Conservation (phyloP, 352 stramenopile species). For the Pythium volutum region DNA sequence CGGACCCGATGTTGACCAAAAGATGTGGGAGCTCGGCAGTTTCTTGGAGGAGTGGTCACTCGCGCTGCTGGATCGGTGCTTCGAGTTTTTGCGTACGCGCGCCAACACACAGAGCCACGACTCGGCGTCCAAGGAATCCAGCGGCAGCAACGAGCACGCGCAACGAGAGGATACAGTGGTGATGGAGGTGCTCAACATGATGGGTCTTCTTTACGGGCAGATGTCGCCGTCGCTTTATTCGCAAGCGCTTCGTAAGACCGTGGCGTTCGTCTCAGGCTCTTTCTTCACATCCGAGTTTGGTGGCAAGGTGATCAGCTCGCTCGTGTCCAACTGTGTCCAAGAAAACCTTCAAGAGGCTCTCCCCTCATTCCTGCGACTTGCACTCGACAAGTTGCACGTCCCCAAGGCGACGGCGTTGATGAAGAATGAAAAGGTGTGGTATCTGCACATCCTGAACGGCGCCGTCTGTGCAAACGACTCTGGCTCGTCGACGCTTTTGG, state of each 20-base stretch:
- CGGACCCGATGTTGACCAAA: constrained; percentile 37
- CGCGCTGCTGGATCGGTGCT: constrained; percentile 54
- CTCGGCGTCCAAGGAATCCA: constrained; percentile 16
- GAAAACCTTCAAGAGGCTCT: constrained; percentile 39
- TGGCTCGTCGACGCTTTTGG: constrained; percentile 29
- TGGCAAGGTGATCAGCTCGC: constrained; percentile 49
- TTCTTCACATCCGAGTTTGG: constrained; percentile 66
- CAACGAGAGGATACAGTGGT: constrained; percentile 45
- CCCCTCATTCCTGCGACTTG: constrained; percentile 38
- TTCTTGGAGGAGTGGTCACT: constrained; percentile 70
- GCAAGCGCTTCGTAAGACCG: constrained; percentile 48
- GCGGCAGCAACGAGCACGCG: constrained; percentile 6
- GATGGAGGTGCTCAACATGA: constrained; percentile 58
- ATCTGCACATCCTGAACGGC: constrained; percentile 53
- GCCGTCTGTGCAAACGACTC: constrained; percentile 42
- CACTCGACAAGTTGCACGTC: constrained; percentile 46
- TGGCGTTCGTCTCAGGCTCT: constrained; percentile 46
- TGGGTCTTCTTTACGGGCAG: constrained; percentile 56
- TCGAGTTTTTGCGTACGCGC: constrained; percentile 62
- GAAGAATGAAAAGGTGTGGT: constrained; percentile 67
- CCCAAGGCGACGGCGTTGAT: constrained; percentile 38
- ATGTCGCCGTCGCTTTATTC: constrained; percentile 63
- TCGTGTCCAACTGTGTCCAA: constrained; percentile 53
- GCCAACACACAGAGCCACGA: constrained; percentile 34
- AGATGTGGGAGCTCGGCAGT: constrained; percentile 54